Evolutionary conservation across 2,329 filamentous ascomycete genomes (phyloP), one percentile per base, ranked within the genome.

Genomic region (Ophiostoma tasmaniense): DNA sequence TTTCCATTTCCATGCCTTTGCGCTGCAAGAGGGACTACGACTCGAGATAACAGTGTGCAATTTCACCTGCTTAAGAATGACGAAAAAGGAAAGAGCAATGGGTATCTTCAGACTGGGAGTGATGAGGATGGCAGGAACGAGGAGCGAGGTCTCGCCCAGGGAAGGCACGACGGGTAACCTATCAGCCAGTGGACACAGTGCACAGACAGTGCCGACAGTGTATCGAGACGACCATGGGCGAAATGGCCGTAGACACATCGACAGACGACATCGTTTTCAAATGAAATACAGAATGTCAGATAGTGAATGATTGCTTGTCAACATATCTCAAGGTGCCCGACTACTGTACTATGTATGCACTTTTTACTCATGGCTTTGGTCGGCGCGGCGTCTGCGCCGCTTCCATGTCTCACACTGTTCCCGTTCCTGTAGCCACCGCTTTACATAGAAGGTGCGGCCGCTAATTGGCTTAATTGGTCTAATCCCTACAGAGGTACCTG

Each of bases 391-490:
- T 20, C 20, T 45, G 42, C 42, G 17, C 42, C 42, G 42, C 42
- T 7, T 20, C 17, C 42, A 45, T 45, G 50, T 55, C 50, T 55
- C 50, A 55, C 50, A 45, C 42, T 45, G 50, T 55, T 55, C 50
- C n/a, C 17, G 42, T 45, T 55, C 50, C 50, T 25, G 22, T 25
- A 50, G 45, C 45, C 45, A 50, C 45, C 45, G 4, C 45, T 22
- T 11, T 39, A 39, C 37, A 39, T 13, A 39, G 50, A 17, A 55
- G n/a, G 50, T 14, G 50, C 50, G n/a, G n/a, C 50, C 50, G n/a
- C 50, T 69, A 59, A 69, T 69, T 69, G 68, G 68, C 50, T 22
- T 69, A 55, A 69, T 69, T 69, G 67, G 68, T 64, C 7, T 3
- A 30, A 13, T 39, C 30, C 39, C 35, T 39, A 39, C 37, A 39